These are phyloP conservation scores for Phytophthora sp. DNA, from an alignment of 352 stramenopile genomes.

Conservation along the genomic window DNA sequence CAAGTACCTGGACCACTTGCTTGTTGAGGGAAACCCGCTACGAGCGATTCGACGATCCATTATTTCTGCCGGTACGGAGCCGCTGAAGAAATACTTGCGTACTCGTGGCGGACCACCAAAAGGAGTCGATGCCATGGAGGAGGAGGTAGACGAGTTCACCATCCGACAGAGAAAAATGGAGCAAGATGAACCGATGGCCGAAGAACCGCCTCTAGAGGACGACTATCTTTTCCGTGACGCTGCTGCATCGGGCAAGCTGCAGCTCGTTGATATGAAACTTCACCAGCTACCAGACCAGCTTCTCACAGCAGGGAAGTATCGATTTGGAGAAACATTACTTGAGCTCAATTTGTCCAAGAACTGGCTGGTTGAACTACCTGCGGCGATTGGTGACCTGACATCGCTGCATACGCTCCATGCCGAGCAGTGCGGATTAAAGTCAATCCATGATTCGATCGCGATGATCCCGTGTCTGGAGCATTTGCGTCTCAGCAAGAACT, in stretches of 20 bases:
- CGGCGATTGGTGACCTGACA: constrained; percentile 54
- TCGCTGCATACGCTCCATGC: constrained; percentile 71
- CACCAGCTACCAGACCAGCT: constrained; percentile 50
- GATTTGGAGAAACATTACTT: constrained; percentile 57
- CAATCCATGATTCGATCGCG: constrained; percentile 55
- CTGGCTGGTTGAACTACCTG: constrained; percentile 48
- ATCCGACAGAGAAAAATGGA: constrained; percentile 50
- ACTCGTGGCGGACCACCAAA: constrained; percentile 68
- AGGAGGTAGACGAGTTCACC: constrained; percentile 77
- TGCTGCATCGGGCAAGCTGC: constrained; percentile 54
- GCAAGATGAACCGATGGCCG: constrained; percentile 42
- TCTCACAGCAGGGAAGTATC: constrained; percentile 49
- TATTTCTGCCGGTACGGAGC: constrained; percentile 66
- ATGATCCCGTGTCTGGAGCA: constrained; percentile 61
- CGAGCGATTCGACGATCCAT: constrained; percentile 74
- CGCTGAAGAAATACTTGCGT: constrained; percentile 85
- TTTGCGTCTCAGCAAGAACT: constrained; percentile 78
- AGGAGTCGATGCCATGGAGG: constrained; percentile 64
- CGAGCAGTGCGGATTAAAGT: constrained; percentile 70
- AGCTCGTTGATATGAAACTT: constrained; percentile 66
- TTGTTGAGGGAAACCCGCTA: constrained; percentile 80
- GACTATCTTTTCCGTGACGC: constrained; percentile 79
- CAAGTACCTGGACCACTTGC: constrained; percentile 75
- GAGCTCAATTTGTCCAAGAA: constrained; percentile 82
- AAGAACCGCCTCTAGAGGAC: constrained; percentile 37